Evolutionary conservation across 805 yeast species (phyloP), one percentile per base, ranked within the genome.

Genomic region (Candida tallmaniae): DNA sequence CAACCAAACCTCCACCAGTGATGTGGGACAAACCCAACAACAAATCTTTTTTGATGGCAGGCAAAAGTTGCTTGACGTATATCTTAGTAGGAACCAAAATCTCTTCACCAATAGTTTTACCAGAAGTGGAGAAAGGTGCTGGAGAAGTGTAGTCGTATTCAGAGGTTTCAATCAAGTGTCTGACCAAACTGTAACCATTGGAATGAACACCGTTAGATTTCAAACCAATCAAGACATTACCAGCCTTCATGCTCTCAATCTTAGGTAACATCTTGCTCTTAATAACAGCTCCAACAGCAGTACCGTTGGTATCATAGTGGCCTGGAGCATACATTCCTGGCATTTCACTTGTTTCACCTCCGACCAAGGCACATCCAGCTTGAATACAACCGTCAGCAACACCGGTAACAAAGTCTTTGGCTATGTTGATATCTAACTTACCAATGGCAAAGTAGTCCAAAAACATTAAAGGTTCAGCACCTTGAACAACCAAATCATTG

Each of bases 311-410:
- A 62, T 93, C 99, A 56, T 93, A 93, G 63, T 93, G 97, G 22
- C 94, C 95, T 37, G 80, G 87, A 40, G 81, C 84, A 54, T 93
- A 93, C 84, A 93, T 86, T 46, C 98, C 98, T 18, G 99, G 99
- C 99, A 93, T 93, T 70, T 93, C 99, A 35, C 95, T 83, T 24
- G 99, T 93, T 65, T 93, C 99, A 46, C 99, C 99, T 37, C 99
- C 99, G 35, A 93, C 96, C 39, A 93, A 72, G 5, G 99, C 98
- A 73, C 98, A 90, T 8, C 96, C 96, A 22, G 97, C 84, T 46
- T 78, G 76, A 45, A 81, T 80, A 70, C 99, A 93, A 38, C 98
- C 99, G 44, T 84, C 84, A 31, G 96, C 97, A 44, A 93, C 98
- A 62, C 98, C 97, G 41, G 76, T 69, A 24, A 93, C 97, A 49